phyloP scores from a whole-genome alignment of 2,329 filamentous ascomycete species.

The Penicillium sp. region DNA sequence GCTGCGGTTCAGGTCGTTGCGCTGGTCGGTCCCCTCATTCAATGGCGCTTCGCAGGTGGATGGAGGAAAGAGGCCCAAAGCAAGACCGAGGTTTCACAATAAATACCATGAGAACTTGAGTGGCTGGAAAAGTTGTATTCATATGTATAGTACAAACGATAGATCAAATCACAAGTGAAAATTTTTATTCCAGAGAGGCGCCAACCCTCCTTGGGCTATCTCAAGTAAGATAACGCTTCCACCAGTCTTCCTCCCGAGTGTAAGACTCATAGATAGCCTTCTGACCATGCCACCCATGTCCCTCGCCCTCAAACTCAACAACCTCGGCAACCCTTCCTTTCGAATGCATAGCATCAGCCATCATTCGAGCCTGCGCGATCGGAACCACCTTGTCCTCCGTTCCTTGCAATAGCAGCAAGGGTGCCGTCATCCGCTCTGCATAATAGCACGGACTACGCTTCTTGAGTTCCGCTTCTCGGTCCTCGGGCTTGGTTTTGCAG shows the following conservation, averaged over 20 bases:
- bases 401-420: constrained; percentile 61
- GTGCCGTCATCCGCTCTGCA: constrained; percentile 52
- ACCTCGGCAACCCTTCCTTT: constrained; percentile 51
- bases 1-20: constrained; percentile 48
- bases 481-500: constrained; percentile 37
- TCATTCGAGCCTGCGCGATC: constrained; percentile 57
- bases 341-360: constrained; percentile 50
- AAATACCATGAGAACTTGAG: background rate
- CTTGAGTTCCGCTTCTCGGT: constrained; percentile 46
- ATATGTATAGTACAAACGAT: background rate
- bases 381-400: constrained; percentile 61
- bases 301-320: constrained; percentile 54
- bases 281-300: constrained; percentile 47
- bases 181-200: background rate
- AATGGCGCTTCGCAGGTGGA: constrained; percentile 44
- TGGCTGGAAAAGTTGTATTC: background rate
- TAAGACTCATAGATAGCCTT: constrained; percentile 25
- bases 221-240: constrained; percentile 20
- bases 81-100: background rate
- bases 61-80: constrained; percentile 36
- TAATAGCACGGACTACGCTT: constrained; percentile 55
- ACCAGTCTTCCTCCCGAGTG: constrained; percentile 20
- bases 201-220: background rate
- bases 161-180: background rate
- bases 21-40: constrained; percentile 48